phyloP scores from a whole-genome alignment of 345 rosid species.

The Pugionium dolabratum region DNA sequence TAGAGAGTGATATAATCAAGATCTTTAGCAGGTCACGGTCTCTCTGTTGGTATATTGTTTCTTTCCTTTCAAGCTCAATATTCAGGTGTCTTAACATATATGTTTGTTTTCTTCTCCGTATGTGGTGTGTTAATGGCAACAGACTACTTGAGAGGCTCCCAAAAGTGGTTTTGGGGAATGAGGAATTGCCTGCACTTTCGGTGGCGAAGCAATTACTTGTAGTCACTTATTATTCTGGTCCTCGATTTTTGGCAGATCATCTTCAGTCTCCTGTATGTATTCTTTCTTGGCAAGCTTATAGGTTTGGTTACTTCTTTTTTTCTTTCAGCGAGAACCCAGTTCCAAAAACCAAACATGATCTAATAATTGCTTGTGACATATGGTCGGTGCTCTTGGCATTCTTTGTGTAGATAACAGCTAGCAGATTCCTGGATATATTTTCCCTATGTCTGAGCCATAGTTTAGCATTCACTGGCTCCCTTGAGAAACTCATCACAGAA shows the following conservation, averaged over 20 bases:
- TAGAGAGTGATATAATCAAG: slow-evolving; percentile 56
- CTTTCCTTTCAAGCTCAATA: slow-evolving; percentile 16
- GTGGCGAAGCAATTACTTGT: slow-evolving; percentile 79
- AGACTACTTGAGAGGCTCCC: slow-evolving; percentile 93
- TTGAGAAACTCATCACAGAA: slow-evolving; percentile 62
- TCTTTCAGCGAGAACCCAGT: slow-evolving; percentile 15
- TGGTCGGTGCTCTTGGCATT: slow-evolving; percentile 21
- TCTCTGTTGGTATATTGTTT: slow-evolving; percentile 19
- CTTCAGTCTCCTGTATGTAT: slow-evolving; percentile 88
- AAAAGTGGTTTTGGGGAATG: slow-evolving; percentile 68
- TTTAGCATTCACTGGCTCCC: slow-evolving; percentile 70
- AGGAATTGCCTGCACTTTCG: slow-evolving; percentile 68
- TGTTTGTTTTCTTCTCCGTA: slow-evolving; percentile 12
- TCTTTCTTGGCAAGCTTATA: slow-evolving; percentile 35
- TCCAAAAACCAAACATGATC: slow-evolving; percentile 5
- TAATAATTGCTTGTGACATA: slow-evolving; percentile 12
- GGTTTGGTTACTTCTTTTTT: slow-evolving; percentile 29
- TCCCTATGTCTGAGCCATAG: slow-evolving; percentile 69
- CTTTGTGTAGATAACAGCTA: slow-evolving; percentile 66
- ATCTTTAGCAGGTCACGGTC: slow-evolving; percentile 68
- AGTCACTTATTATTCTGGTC: slow-evolving; percentile 80
- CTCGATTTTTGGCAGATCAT: slow-evolving; percentile 61
- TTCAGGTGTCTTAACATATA: not conserved
- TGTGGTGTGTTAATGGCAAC: slow-evolving; percentile 15
- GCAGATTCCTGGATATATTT: slow-evolving; percentile 80